Base-by-base conservation (phyloP, 257 asterid species). In the Solanum lignicaule region DNA sequence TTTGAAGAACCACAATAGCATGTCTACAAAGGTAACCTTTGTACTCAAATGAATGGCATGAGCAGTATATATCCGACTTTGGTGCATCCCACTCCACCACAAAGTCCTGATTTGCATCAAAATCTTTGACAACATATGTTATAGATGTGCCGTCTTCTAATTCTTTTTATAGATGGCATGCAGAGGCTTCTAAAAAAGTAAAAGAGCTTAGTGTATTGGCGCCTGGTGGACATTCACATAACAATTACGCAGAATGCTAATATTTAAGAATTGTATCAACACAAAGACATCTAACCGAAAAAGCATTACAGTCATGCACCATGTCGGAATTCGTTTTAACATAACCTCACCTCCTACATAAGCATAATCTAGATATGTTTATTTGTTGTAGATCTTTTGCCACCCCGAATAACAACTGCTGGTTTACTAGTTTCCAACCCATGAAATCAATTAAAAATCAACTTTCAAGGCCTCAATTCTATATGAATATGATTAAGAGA, bases 131-230 rank as follows among this genome's bases (percentile, higher is more conserved):
- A 36, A 87, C 88, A 82, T 93, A 96, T 27, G 92, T 90, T 66
- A 90, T 88, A 58, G 88, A 89, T 4, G 92, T 84, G 33, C 91
- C 94, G 62, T 91, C 97, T 92, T 94, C 95, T 55, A 89, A 89
- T 89, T 93, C 94, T 90, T 52, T 16, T 95, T 88, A 93, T 96
- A 94, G 92, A 92, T 96, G 98, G 90, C 98, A 96, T 9, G 98
- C 99, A 21, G 96, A 95, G 29, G 98, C 98, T 85, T 98, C 98
- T 85, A 96, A 88, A 52, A 52, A 52, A 5, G 62, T 16, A 16
- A 52, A 52, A 16, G 9, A 52, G 23, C 60, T 18, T 15, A 52
- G 60, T 52, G 60, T 52, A 52, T 16, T 43, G 0, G 8, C 9
- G 8, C 1, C 9, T 52, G 60, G 60, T 16, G 60, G 60, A 18